phyloP scores from a whole-genome alignment of 768 basidiomycete species.

The Heimioporus sp. region DNA sequence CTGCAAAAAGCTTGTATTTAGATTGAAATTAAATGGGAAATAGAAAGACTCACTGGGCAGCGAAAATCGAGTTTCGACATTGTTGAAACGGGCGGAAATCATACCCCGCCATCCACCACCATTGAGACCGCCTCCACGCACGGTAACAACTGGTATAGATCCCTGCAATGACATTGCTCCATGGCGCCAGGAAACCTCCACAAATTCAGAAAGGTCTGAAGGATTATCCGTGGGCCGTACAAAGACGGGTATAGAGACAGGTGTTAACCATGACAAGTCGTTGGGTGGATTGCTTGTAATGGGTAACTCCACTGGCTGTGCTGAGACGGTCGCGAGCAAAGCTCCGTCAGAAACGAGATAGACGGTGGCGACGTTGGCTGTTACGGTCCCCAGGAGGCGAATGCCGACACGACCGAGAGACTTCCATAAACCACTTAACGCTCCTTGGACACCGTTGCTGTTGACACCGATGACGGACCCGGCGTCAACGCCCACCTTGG shows the following conservation, averaged over 20 bases:
- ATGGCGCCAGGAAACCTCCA: slow-evolving; percentile 55
- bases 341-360: slow-evolving; percentile 42
- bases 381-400: slow-evolving; percentile 49
- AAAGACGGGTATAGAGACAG: slow-evolving; percentile 48
- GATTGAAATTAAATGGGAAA: not conserved
- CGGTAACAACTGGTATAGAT: slow-evolving; percentile 39
- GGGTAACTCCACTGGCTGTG: slow-evolving; percentile 53
- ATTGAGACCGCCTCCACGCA: slow-evolving; percentile 50
- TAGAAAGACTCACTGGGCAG: slow-evolving; percentile 49
- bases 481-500: slow-evolving; percentile 65
- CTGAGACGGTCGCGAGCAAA: slow-evolving; percentile 46
- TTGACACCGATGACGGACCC: slow-evolving; percentile 59
- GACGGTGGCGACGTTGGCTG: slow-evolving; percentile 53
- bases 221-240: slow-evolving; percentile 54
- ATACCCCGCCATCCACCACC: slow-evolving; percentile 46
- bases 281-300: slow-evolving; percentile 37
- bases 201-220: slow-evolving; percentile 47
- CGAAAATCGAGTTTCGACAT: slow-evolving; percentile 46
- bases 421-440: slow-evolving; percentile 57
- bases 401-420: slow-evolving; percentile 68
- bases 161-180: slow-evolving; percentile 48
- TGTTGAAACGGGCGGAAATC: slow-evolving; percentile 38
- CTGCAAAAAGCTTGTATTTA: slow-evolving; percentile 35
- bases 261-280: slow-evolving; percentile 57
- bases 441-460: slow-evolving; percentile 39